Percentiles rank a stretch among this genome's conserved stretches.
Conservation (phyloP, 768 basidiomycete genomes). For the Baorangia bicolor region DNA sequence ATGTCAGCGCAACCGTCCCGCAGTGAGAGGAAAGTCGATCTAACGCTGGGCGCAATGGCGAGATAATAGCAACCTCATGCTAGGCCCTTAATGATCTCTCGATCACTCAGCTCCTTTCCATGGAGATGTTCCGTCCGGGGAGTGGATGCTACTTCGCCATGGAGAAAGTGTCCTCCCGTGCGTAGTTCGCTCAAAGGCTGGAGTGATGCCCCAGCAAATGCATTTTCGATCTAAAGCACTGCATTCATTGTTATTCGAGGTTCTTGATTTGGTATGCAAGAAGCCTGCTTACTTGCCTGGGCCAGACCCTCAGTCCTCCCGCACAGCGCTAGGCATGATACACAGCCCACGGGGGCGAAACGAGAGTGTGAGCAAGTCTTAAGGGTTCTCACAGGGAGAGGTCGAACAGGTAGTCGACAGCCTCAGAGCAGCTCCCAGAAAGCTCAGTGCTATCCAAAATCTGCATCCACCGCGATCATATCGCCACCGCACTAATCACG, state of each 20-base stretch:
- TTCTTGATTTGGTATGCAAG: slow-evolving; percentile 11
- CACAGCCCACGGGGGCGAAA: slow-evolving; percentile 67
- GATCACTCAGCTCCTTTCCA: slow-evolving; percentile 69
- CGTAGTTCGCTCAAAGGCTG: slow-evolving; percentile 69
- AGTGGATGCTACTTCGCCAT: slow-evolving; percentile 36
- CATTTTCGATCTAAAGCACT: slow-evolving; percentile 62
- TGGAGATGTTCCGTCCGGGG: slow-evolving; percentile 62
- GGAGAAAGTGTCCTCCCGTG: slow-evolving; percentile 34
- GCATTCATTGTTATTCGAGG: slow-evolving; percentile 10
- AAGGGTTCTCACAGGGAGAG: background rate
- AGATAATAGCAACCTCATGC: slow-evolving; percentile 71
- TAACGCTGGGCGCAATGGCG: slow-evolving; percentile 74
- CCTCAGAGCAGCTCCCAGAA: background rate
- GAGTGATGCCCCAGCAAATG: slow-evolving; percentile 82
- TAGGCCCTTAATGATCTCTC: slow-evolving; percentile 77
- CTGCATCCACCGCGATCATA: slow-evolving; percentile 8
- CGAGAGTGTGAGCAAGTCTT: slow-evolving; percentile 2
- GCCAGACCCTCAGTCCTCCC: slow-evolving; percentile 70
- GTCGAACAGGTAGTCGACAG: background rate
- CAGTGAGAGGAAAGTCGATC: slow-evolving; percentile 7
- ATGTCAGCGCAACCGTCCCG: slow-evolving; percentile 10
- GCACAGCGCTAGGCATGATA: slow-evolving; percentile 76
- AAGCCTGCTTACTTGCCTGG: slow-evolving; percentile 50
- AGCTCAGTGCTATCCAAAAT: slow-evolving; percentile 1
- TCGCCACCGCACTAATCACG: slow-evolving; percentile 9